Percentiles rank a stretch among this genome's conserved stretches.
Evolutionary conservation across 169 alveolate genomes (phyloP).

Genomic region (Theileria sp.): DNA sequence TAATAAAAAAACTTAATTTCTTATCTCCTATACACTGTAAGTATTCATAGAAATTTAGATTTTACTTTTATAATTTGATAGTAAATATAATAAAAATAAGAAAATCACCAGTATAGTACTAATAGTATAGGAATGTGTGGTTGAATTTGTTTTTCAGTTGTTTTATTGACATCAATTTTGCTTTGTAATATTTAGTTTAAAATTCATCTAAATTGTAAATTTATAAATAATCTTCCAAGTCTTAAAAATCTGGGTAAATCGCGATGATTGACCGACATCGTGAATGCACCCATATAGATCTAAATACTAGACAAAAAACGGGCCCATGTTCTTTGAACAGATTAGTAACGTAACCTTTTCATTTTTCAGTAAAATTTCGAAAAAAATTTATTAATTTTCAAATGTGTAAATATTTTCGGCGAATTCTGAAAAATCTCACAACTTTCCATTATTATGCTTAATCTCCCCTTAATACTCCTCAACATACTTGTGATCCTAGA

Average conservation of each 20-base stretch:
- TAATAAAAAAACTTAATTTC: background rate
- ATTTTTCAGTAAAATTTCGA: background rate
- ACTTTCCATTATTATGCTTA: background rate
- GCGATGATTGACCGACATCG: background rate
- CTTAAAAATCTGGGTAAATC: background rate
- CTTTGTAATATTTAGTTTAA: background rate
- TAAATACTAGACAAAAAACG: background rate
- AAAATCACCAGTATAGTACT: background rate
- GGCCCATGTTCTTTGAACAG: background rate
- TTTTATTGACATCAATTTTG: background rate
- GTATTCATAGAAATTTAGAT: background rate
- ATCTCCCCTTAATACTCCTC: background rate
- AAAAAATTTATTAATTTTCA: background rate
- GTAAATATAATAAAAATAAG: no score
- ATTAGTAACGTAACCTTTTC: background rate
- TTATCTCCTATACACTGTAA: background rate
- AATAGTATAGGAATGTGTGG: background rate
- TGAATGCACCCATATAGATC: background rate
- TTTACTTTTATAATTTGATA: no score
- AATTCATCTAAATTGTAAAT: background rate
- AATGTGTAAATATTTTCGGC: background rate
- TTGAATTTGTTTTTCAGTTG: background rate
- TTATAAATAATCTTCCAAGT: background rate
- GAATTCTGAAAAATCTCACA: background rate
- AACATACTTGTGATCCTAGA: background rate